Evolutionary conservation across 2,329 filamentous ascomycete species (phyloP).

Genomic region (Madurella mycetomatis): DNA sequence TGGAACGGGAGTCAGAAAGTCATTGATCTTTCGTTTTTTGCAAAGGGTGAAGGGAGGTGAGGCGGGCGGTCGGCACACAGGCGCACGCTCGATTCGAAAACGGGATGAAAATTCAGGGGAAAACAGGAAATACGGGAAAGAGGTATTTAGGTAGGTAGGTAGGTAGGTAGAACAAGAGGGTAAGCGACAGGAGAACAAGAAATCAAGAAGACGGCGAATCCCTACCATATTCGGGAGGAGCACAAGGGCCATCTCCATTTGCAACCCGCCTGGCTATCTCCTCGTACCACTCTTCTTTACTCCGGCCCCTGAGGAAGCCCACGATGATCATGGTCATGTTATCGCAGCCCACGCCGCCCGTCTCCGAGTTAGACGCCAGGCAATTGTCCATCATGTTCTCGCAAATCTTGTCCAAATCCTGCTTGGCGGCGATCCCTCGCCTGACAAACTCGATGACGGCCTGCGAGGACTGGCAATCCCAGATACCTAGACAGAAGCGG

Average conservation of each 20-base stretch:
- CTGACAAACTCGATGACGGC: constrained; percentile 95
- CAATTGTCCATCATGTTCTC: constrained; percentile 99
- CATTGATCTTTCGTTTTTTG: too few relatives aligned
- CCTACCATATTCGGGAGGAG: constrained; percentile 99
- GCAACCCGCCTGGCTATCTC: constrained; percentile 90
- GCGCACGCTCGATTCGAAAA: background rate
- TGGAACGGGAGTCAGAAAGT: too few relatives aligned
- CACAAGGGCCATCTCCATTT: constrained; percentile 95
- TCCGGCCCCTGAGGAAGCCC: constrained; percentile 83
- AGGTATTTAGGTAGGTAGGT: too few relatives aligned
- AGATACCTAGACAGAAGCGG: constrained; percentile 66
- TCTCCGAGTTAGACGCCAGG: constrained; percentile 94
- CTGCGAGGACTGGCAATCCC: constrained; percentile 99
- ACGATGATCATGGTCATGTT: constrained; percentile 99
- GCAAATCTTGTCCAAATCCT: constrained; percentile 90
- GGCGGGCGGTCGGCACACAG: background rate
- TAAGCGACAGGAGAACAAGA: constrained; percentile 7
- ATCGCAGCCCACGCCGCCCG: constrained; percentile 94
- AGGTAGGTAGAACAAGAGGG: constrained; percentile 6
- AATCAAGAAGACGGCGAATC: constrained; percentile 39
- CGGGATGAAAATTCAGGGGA: background rate
- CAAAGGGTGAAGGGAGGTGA: too few relatives aligned
- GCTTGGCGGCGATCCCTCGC: constrained; percentile 92
- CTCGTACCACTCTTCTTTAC: constrained; percentile 98
- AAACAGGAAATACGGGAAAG: background rate